Evolutionary conservation across 345 rosid genomes (phyloP), one percentile per base, ranked within the genome.

Genomic region (Lumnitzera racemosa): DNA sequence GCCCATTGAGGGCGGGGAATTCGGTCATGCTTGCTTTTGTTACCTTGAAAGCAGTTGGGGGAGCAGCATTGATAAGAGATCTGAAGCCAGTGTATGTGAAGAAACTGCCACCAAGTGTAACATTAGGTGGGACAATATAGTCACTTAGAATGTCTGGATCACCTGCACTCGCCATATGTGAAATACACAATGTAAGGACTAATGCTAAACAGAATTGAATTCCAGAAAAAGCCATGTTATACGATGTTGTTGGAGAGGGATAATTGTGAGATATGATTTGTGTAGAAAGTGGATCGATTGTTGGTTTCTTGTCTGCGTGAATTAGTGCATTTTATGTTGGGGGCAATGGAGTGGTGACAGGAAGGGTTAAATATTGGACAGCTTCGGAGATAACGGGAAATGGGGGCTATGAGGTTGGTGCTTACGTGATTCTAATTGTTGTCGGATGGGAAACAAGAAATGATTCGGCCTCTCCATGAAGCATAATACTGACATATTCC

Each of bases 1-100:
- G 72, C 65, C 76, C 76, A 12, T 67, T 51, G 1, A 72, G 47
- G 24, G 68, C 61, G 3, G 65, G 76, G 67, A 67, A 62, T 55
- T 72, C 65, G 6, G 25, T 25, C n/a, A 23, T 0, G 60, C 68
- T 63, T 1, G 49, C 64, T 64, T 72, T 72, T 1, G 67, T 47
- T 14, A 49, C 31, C 11, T 27, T 61, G 61, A 67, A 71, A 12
- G 14, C 46, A 23, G 55, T 5, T 1, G 67, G 70, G 27, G 20
- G 24, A 13, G 15, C 57, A 29, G 36, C 23, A 43, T 49, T 12
- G 9, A 46, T 4, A 46, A 50, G 4, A 13, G 49, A 1, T 23
- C 71, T 50, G 61, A 62, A 11, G 11, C 61, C 61, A 1, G 71
- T 57, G 60, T 24, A 62, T 7, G 63, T 66, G 64, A 72, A 72